phyloP scores from a whole-genome alignment of 192 early-diverging fungal species.

The Umbelopsis vinacea region DNA sequence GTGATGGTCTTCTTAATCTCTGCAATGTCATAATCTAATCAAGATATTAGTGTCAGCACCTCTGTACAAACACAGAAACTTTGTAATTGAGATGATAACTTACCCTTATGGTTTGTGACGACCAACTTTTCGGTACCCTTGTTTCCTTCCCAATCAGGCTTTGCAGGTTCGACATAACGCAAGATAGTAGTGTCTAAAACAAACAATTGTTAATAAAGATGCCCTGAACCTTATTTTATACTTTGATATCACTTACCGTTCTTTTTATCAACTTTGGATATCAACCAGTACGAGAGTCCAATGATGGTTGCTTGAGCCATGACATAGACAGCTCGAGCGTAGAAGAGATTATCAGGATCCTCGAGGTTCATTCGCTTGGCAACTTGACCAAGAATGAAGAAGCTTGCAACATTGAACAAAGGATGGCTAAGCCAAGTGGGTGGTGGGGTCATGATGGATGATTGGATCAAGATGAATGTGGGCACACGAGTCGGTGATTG shows the following conservation, averaged over 20 bases:
- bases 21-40: conserved; percentile 76
- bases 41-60: conserved; percentile 58
- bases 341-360: conserved; percentile 57
- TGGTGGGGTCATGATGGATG: conserved; percentile 19
- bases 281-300: conserved; percentile 42
- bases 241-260: conserved; percentile 62
- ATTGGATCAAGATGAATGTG: neutral
- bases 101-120: conserved; percentile 31
- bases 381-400: conserved; percentile 66
- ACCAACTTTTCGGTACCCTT: conserved; percentile 43
- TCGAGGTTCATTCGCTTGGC: conserved; percentile 69
- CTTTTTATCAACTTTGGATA: conserved; percentile 59
- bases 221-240: neutral
- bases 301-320: conserved; percentile 61
- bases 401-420: conserved; percentile 49
- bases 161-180: conserved; percentile 78
- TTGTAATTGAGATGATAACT: neutral
- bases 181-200: conserved; percentile 74
- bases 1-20: conserved; percentile 73
- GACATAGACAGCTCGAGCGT: conserved; percentile 62
- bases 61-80: neutral
- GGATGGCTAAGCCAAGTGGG: conserved; percentile 32
- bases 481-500: neutral
- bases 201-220: neutral
- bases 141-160: conserved; percentile 50